Evolutionary conservation across 2,329 filamentous ascomycete species (phyloP).

Genomic region (Fusarium poae): DNA sequence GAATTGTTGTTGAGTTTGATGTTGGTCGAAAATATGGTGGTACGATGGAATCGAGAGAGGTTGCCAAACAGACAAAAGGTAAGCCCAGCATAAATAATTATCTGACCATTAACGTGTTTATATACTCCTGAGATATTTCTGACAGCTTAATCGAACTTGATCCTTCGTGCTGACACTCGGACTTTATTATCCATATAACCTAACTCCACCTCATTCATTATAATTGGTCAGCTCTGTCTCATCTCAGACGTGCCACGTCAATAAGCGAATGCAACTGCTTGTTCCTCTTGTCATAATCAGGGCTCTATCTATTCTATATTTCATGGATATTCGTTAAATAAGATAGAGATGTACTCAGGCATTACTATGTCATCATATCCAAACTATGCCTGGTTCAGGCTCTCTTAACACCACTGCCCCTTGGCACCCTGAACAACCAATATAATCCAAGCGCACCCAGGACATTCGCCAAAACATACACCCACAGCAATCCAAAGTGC

Average conservation of each 20-base stretch:
- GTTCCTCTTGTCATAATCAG: not conserved
- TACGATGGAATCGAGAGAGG: not conserved
- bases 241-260: not conserved
- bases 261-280: not conserved
- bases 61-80: not conserved
- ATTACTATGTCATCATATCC: too few species aligned
- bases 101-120: not conserved
- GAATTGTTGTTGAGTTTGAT: not conserved
- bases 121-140: not conserved
- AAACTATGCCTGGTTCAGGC: not conserved
- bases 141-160: not conserved
- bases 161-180: not conserved
- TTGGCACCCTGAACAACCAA: constrained; percentile 57
- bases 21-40: not conserved
- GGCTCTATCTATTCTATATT: not conserved
- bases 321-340: not conserved
- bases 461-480: constrained; percentile 64
- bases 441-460: constrained; percentile 62
- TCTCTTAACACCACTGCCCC: constrained; percentile 44
- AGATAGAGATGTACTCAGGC: too few species aligned
- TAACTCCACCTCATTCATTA: not conserved
- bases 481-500: constrained; percentile 67
- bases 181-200: not conserved
- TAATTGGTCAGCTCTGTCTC: not conserved
- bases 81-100: not conserved